These are phyloP conservation scores for Laburnicola sp. DNA, from an alignment of 2,329 filamentous ascomycete species.

Conservation along the genomic window DNA sequence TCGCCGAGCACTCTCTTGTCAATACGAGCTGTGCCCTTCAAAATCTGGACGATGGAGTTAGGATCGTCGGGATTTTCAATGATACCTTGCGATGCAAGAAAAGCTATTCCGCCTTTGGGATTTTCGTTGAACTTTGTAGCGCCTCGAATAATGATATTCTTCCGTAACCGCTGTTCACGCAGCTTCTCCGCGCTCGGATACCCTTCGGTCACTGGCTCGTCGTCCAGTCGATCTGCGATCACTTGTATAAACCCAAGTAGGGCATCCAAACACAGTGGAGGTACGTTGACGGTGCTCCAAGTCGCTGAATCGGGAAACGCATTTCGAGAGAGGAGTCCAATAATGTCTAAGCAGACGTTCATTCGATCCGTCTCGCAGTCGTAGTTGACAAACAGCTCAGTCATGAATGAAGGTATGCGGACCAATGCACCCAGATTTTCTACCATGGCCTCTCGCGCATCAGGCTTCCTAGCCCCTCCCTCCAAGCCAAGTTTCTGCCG, in stretches of 20 bases:
- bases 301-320: slow-evolving; percentile 96
- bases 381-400: slow-evolving; percentile 96
- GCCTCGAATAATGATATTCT: slow-evolving; percentile 86
- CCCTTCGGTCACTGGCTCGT: slow-evolving; percentile 65
- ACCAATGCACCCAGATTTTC: slow-evolving; percentile 91
- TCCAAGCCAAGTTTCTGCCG: slow-evolving; percentile 90
- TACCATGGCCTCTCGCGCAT: slow-evolving; percentile 97
- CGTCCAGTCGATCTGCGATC: slow-evolving; percentile 81
- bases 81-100: slow-evolving; percentile 81
- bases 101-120: slow-evolving; percentile 85
- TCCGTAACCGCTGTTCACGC: slow-evolving; percentile 73
- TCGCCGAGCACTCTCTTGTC: slow-evolving; percentile 92
- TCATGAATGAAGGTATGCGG: slow-evolving; percentile 91
- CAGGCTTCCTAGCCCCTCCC: slow-evolving; percentile 86
- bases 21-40: slow-evolving; percentile 83
- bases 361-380: slow-evolving; percentile 91
- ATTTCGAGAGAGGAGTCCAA: slow-evolving; percentile 88
- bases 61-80: slow-evolving; percentile 76
- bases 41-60: slow-evolving; percentile 77
- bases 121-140: slow-evolving; percentile 93
- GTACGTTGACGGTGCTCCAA: slow-evolving; percentile 98
- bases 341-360: slow-evolving; percentile 93
- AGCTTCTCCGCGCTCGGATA: slow-evolving; percentile 68
- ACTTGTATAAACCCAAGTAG: slow-evolving; percentile 89
- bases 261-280: slow-evolving; percentile 89